These are phyloP conservation scores for Nothomitra cinnamomea DNA, from an alignment of 2,329 filamentous ascomycete species.

Conservation along the genomic window DNA sequence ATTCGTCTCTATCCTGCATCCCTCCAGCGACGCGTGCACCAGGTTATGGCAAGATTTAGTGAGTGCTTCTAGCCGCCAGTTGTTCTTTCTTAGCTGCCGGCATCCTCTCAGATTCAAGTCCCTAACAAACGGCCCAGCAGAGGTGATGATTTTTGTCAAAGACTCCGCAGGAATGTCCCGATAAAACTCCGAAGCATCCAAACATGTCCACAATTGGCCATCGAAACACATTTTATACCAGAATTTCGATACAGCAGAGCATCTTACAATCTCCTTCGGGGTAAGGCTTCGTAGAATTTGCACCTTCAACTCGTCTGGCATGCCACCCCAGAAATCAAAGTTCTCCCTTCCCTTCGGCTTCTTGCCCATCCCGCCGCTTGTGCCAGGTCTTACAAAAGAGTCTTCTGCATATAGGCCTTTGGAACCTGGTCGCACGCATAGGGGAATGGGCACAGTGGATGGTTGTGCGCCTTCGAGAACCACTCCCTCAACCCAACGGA, in stretches of 20 bases:
- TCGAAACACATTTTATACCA: slow-evolving; percentile 83
- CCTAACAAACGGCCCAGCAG: slow-evolving; percentile 77
- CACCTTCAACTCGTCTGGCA: slow-evolving; percentile 72
- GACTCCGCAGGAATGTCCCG: slow-evolving; percentile 69
- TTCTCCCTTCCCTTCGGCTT: slow-evolving; percentile 18
- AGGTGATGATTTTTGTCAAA: slow-evolving; percentile 66
- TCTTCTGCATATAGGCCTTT: slow-evolving; percentile 19
- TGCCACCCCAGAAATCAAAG: slow-evolving; percentile 58
- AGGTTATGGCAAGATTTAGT: slow-evolving; percentile 77
- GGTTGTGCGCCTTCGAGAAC: slow-evolving; percentile 22
- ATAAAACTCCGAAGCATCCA: slow-evolving; percentile 80
- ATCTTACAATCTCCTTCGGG: slow-evolving; percentile 65
- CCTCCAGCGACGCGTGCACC: slow-evolving; percentile 74
- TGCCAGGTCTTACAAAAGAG: background rate
- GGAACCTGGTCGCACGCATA: slow-evolving; percentile 37
- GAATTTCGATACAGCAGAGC: slow-evolving; percentile 57
- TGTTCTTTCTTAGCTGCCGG: slow-evolving; percentile 61
- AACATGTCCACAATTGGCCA: slow-evolving; percentile 75
- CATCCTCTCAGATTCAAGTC: slow-evolving; percentile 85
- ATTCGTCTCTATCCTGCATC: slow-evolving; percentile 67
- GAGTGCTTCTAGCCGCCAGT: slow-evolving; percentile 59
- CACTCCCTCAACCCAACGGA: slow-evolving; percentile 36
- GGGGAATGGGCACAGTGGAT: slow-evolving; percentile 44
- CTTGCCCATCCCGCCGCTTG: slow-evolving; percentile 7
- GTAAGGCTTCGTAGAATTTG: slow-evolving; percentile 58